phyloP scores from a whole-genome alignment of 495 filamentous ascomycete species.

The Penicillium manginii region DNA sequence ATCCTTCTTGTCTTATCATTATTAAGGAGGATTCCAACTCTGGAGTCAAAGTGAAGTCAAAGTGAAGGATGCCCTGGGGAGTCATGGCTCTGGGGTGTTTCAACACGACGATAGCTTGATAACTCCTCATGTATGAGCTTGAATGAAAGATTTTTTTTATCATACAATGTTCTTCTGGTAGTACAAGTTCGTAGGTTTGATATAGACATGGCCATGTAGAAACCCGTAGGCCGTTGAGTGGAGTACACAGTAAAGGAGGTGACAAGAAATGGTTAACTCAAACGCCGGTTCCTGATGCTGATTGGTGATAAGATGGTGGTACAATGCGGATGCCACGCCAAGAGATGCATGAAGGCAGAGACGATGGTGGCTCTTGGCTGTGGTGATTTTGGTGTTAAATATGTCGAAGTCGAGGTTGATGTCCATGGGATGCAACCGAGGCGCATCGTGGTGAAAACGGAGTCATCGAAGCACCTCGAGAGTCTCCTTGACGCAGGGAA shows the following conservation, averaged over 20 bases:
- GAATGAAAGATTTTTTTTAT: neutral
- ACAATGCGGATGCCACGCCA: constrained; percentile 7
- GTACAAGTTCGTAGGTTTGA: neutral
- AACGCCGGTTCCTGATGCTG: constrained; percentile 29
- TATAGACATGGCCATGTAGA: neutral
- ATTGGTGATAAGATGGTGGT: constrained; percentile 15
- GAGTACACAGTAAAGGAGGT: constrained; percentile 1
- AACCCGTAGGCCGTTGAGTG: neutral
- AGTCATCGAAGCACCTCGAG: neutral
- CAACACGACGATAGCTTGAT: neutral
- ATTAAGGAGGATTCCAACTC: neutral
- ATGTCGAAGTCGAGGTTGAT: neutral
- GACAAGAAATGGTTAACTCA: constrained; percentile 2
- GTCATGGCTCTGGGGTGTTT: constrained; percentile 1
- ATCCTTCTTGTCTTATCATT: too few relatives aligned
- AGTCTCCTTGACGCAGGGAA: neutral
- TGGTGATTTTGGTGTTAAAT: neutral
- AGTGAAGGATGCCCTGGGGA: neutral
- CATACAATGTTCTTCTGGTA: neutral
- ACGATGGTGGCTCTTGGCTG: neutral
- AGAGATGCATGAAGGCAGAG: neutral
- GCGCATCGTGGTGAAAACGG: neutral
- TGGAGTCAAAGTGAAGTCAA: neutral
- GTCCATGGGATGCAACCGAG: neutral
- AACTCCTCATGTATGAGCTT: neutral